Conservation (phyloP, 106 monocot species). For the Platanthera zijinensis region DNA sequence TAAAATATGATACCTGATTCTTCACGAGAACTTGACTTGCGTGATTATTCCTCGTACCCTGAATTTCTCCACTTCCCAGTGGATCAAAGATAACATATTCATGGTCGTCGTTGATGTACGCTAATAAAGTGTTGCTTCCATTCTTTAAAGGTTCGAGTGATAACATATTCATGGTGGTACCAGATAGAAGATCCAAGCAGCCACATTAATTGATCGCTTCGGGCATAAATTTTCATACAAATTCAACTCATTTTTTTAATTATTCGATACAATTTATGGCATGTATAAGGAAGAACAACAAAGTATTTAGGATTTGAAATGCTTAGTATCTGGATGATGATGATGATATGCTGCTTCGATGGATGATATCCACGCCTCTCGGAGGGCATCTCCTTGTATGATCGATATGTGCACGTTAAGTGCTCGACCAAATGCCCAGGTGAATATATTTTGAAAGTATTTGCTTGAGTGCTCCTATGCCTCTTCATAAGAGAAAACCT, state of each 20-base stretch:
- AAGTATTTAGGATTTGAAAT: background rate
- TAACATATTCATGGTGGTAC: background rate
- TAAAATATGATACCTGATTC: constrained; percentile 38
- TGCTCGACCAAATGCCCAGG: too few species aligned
- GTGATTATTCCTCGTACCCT: constrained; percentile 14
- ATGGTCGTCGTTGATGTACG: constrained; percentile 59
- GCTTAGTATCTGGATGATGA: background rate
- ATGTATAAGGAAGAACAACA: background rate
- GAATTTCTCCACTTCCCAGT: constrained; percentile 12
- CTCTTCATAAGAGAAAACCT: too few species aligned
- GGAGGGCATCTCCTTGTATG: too few species aligned
- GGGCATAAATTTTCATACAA: background rate
- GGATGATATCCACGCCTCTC: too few species aligned
- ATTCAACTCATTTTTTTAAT: background rate
- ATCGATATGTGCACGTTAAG: too few species aligned
- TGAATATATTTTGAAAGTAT: too few species aligned
- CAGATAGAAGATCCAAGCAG: background rate
- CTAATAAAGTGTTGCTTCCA: constrained; percentile 28
- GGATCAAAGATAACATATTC: constrained; percentile 86
- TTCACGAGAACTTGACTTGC: constrained; percentile 23
- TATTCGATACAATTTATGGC: background rate
- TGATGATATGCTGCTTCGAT: too few species aligned
- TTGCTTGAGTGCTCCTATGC: too few species aligned
- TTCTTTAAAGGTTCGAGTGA: constrained; percentile 17
- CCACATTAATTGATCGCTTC: background rate